Base-by-base conservation (phyloP, 2,329 filamentous ascomycete genomes). In the Dothideomycetidae sp. region DNA sequence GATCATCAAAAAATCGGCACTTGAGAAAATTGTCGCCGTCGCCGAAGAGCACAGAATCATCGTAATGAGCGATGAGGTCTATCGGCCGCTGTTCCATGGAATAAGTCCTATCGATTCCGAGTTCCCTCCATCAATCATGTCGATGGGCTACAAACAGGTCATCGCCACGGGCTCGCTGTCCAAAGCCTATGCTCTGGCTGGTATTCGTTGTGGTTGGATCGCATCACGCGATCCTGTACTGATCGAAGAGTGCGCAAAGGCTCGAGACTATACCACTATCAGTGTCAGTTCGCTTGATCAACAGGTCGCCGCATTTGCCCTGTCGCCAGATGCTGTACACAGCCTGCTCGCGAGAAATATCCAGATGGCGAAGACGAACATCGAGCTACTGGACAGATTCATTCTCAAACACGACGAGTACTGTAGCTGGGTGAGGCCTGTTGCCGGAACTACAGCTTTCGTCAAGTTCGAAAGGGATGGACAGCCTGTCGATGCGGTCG, bases 251-350 rank as follows among this genome's bases (percentile, higher is more conserved):
- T 66, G 81, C 44, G 73, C 77, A 9, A 58, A 63, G 10, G 75
- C 76, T 1, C 67, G 83, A 29, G 78, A 90, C 55, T 92, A 90
- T 62, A 92, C 82, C 3, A 85, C 81, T 16, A 92, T 92, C 49
- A 81, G 78, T 28, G 82, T 92, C 0, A 81, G 80, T n/a, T 74
- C 78, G 50, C 61, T 93, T 5, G 83, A 92, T 53, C 82, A 93
- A 53, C 70, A 72, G 34, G 66, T 93, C 9, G 85, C 83, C 2
- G 70, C 72, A 17, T 88, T 77, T 50, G 84, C 85, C 0, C 61
- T 93, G 5, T 71, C 71, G 9, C 61, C 70, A 2, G 60, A 64
- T 21, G 76, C 78, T 13, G 70, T 84, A n/a, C 66, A 78, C 44
- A 62, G 59, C 9, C 58, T 84, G 2, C 62, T 82, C 2, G 63